Percentiles rank a stretch among this genome's conserved stretches.
phyloP scores from a whole-genome alignment of 768 basidiomycete species.

The Amanita pallidorosea region DNA sequence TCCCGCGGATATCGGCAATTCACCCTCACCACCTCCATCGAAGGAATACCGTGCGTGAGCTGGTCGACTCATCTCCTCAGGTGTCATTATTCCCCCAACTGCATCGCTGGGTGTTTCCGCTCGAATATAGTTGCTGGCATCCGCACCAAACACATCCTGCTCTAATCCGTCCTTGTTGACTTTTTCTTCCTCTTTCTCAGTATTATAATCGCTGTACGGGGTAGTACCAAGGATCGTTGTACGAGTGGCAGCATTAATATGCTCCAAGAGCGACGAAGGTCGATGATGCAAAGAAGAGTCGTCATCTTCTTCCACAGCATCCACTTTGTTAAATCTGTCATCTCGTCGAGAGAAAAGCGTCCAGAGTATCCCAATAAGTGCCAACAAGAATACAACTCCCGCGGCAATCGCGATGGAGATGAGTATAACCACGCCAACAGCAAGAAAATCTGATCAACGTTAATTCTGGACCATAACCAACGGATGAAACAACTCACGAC shows the following conservation, averaged over 20 bases:
- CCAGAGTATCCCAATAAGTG: conserved; percentile 81
- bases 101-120: conserved; percentile 78
- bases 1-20: conserved; percentile 59
- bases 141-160: conserved; percentile 58
- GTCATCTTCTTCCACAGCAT: conserved; percentile 56
- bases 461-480: conserved; percentile 8
- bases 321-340: conserved; percentile 56
- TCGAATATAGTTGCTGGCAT: conserved; percentile 67
- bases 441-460: conserved; percentile 61
- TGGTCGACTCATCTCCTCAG: conserved; percentile 62
- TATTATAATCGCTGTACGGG: conserved; percentile 25
- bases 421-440: conserved; percentile 87
- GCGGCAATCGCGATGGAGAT: conserved; percentile 96
- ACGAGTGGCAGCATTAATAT: conserved; percentile 85
- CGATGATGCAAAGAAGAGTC: conserved; percentile 70
- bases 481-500: conserved; percentile 27
- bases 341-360: conserved; percentile 78
- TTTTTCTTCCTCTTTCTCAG: conserved; percentile 50
- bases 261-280: conserved; percentile 80
- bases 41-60: conserved; percentile 80
- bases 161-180: conserved; percentile 23
- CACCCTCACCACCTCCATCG: conserved; percentile 69
- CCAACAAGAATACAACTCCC: conserved; percentile 83
- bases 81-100: conserved; percentile 40
- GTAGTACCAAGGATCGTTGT: conserved; percentile 63